Evolutionary conservation across 2,329 filamentous ascomycete genomes (phyloP).

Genomic region (Lecanosticta acicola): DNA sequence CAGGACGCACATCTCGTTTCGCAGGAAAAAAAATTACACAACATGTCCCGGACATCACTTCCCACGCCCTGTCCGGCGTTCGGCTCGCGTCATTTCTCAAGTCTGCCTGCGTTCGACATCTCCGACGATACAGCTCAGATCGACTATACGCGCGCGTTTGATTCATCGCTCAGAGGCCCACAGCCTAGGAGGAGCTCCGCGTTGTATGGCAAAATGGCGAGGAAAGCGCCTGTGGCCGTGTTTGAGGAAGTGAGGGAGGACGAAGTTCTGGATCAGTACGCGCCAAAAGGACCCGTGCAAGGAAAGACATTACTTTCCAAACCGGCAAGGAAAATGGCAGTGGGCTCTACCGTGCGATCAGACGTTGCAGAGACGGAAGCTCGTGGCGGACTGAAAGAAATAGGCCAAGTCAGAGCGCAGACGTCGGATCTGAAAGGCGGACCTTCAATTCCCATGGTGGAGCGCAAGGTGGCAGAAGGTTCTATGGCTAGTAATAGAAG

Average conservation of each 20-base stretch:
- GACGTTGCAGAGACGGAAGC: too few relatives aligned
- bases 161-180: constrained; percentile 25
- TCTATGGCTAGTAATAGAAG: constrained; percentile 2
- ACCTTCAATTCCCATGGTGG: neutral
- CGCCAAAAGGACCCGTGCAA: constrained; percentile 2
- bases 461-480: constrained; percentile 1
- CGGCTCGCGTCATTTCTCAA: neutral
- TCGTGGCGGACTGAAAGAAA: neutral
- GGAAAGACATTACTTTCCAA: constrained; percentile 25
- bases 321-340: constrained; percentile 22
- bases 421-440: neutral
- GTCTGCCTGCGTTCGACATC: neutral
- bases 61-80: neutral
- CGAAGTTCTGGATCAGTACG: constrained; percentile 16
- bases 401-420: neutral
- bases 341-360: neutral
- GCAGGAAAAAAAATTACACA: neutral
- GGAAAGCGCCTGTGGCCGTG: constrained; percentile 23
- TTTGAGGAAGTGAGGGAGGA: constrained; percentile 33
- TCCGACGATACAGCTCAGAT: constrained; percentile 26
- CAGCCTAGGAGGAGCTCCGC: constrained; percentile 23
- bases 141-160: constrained; percentile 30
- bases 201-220: constrained; percentile 18
- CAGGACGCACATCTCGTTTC: too few relatives aligned
- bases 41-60: constrained; percentile 2